These are phyloP conservation scores for Phytophthora rubi DNA, from an alignment of 352 stramenopile species.

Conservation along the genomic window DNA sequence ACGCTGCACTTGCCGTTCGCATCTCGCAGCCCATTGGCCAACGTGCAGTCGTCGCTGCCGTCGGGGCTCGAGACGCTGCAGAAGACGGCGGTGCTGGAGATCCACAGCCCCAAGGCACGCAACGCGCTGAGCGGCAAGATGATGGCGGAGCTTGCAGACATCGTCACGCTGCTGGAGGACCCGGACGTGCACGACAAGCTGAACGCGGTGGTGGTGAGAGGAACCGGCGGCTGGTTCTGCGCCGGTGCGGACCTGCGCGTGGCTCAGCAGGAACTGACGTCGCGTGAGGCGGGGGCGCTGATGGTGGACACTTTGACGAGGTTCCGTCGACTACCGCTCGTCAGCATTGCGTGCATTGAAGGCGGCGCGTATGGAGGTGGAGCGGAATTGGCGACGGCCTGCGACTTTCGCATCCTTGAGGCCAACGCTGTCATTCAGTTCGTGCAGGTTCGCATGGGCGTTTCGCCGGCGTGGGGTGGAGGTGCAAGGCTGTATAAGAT, in stretches of 20 bases:
- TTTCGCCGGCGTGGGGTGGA: constrained; percentile 87
- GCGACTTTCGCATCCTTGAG: constrained; percentile 82
- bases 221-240: constrained; percentile 80
- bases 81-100: constrained; percentile 68
- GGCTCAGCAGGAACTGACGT: constrained; percentile 80
- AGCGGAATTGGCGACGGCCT: constrained; percentile 82
- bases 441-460: constrained; percentile 83
- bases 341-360: constrained; percentile 82
- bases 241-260: constrained; percentile 83
- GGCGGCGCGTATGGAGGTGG: constrained; percentile 85
- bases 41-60: constrained; percentile 14
- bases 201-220: constrained; percentile 66
- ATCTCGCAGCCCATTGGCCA: neutral
- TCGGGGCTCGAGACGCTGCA: constrained; percentile 33
- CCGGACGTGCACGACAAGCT: constrained; percentile 57
- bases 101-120: constrained; percentile 69
- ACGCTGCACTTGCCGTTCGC: constrained; percentile 44
- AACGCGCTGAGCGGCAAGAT: constrained; percentile 89
- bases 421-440: constrained; percentile 81
- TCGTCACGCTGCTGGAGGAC: constrained; percentile 67
- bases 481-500: constrained; percentile 79
- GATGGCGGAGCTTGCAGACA: constrained; percentile 87
- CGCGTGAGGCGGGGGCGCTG: constrained; percentile 58
- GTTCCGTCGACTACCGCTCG: constrained; percentile 75
- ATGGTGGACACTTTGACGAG: constrained; percentile 81